Base-by-base conservation (phyloP, 148 eudicot genomes). In the Persicaria maculosa region DNA sequence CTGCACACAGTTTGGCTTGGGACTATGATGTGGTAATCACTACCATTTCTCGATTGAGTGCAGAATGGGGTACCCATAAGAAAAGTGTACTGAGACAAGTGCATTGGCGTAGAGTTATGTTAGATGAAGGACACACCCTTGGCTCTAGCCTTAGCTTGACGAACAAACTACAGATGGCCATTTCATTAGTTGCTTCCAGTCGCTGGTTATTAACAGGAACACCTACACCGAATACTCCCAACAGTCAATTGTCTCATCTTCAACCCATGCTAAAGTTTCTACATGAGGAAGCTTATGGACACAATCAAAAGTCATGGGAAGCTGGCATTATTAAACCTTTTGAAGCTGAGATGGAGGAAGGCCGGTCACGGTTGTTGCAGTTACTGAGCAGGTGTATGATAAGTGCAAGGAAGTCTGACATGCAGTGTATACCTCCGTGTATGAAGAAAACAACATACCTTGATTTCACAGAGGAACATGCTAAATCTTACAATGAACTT, bases 171-270 rank as follows among this genome's bases (percentile, higher is more conserved):
- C 96, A 91, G 81, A 80, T 94, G 85, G 89, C 88, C 36, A 85
- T 94, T 79, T 87, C 97, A 43, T 73, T 94, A 84, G 81, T 78
- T 15, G 90, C 97, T 81, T 82, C 97, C 57, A 94, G 79, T 77
- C 97, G 97, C 72, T 94, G 98, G 98, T 80, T 94, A 77, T 82
- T 94, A 75, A 91, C 98, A 9, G 98, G 98, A 78, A 94, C 98
- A 31, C 98, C 98, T 25, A 92, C 98, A 73, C 90, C 98, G 36
- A 94, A 90, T 78, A 94, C 96, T 77, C 98, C 98, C 31, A 91
- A 80, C 78, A 90, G 93, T 81, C 97, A 92, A 74, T 69, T 92
- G 53, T 87, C 93, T 79, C 86, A 90, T 84, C 95, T 94, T 74
- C 96, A 90, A 74, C 89, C 98, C 46, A 81, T 94, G 87, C 89